Evolutionary conservation across 768 basidiomycete genomes (phyloP).

Genomic region (Phallus indusiatus): DNA sequence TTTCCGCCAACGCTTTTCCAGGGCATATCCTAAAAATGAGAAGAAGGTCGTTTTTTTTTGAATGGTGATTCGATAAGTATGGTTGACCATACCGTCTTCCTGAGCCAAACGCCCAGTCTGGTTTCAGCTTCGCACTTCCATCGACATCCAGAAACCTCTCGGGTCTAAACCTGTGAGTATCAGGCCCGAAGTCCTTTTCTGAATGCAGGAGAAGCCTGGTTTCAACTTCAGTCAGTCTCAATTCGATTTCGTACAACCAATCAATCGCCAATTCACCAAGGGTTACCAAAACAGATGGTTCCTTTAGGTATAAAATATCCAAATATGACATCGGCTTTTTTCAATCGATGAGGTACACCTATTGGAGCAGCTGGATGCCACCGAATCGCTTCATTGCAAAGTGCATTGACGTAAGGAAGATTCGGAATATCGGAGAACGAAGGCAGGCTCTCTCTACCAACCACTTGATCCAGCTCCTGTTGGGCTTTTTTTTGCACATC

Average conservation of each 20-base stretch:
- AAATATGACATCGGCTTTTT: constrained; percentile 23
- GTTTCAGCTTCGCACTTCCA: neutral
- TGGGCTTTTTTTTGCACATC: constrained; percentile 6
- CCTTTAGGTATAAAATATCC: constrained; percentile 23
- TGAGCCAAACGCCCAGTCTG: too few species aligned
- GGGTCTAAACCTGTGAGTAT: constrained; percentile 1
- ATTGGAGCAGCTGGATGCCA: constrained; percentile 1
- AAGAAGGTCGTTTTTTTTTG: too few species aligned
- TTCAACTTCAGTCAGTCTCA: constrained; percentile 6
- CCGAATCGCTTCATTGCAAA: neutral
- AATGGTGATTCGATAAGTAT: too few species aligned
- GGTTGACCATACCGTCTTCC: too few species aligned
- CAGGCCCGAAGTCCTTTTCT: constrained; percentile 18
- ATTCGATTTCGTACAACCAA: too few species aligned
- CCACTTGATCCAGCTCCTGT: neutral
- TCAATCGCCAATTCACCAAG: constrained; percentile 13
- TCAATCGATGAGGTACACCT: constrained; percentile 19
- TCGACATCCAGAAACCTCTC: constrained; percentile 11
- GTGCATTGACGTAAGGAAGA: neutral
- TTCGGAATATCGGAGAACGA: neutral
- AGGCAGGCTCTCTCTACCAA: neutral
- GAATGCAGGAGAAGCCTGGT: neutral
- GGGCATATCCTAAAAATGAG: too few species aligned
- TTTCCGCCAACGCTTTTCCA: too few species aligned
- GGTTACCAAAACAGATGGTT: constrained; percentile 20